Evolutionary conservation across 257 asterid species (phyloP).

Genomic region (Solanum habrochaites): DNA sequence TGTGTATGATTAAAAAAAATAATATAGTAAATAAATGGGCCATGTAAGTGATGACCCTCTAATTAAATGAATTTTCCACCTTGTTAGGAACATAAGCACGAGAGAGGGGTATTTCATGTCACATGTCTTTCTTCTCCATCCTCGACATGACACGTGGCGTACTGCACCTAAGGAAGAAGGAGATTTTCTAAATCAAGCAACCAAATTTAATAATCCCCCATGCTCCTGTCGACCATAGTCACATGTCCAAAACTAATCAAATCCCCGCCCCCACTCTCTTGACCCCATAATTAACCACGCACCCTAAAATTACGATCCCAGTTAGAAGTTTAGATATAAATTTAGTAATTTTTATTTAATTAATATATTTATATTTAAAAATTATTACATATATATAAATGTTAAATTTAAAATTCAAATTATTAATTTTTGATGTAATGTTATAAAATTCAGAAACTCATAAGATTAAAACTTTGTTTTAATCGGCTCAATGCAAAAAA

Average conservation of each 20-base stretch:
- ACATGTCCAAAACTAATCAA: conserved; percentile 13
- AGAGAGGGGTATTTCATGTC: conserved; percentile 40
- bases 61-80: not conserved
- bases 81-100: conserved; percentile 78
- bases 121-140: conserved; percentile 46
- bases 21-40: not conserved
- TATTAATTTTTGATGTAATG: not conserved
- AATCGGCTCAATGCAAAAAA: not conserved
- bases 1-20: not conserved
- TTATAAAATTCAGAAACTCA: no score
- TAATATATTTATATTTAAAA: no score
- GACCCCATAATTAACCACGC: conserved; percentile 3
- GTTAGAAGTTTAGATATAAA: no score
- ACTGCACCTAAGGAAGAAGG: conserved; percentile 2
- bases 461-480: no score
- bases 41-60: not conserved
- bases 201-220: conserved; percentile 21
- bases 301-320: not conserved
- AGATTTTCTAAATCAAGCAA: conserved; percentile 32
- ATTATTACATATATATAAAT: no score
- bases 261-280: not conserved
- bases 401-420: no score
- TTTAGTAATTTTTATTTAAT: no score
- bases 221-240: conserved; percentile 42
- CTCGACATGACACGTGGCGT: conserved; percentile 41